Evolutionary conservation across 768 basidiomycete genomes (phyloP).

Genomic region (Strobilomyces dryophilus): DNA sequence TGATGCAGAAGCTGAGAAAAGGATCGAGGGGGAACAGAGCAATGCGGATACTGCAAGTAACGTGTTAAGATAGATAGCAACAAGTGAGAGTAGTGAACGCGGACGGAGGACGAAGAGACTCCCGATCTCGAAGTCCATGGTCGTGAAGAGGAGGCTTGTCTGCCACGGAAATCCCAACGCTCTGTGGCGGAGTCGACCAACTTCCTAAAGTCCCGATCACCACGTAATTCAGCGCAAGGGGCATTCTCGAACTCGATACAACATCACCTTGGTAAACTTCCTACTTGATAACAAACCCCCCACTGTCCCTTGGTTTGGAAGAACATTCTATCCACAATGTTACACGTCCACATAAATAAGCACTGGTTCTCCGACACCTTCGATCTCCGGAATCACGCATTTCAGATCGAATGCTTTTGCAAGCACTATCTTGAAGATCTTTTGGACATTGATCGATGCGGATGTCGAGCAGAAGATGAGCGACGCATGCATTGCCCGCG

Average conservation of each 20-base stretch:
- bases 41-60: conserved; percentile 24
- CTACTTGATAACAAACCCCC: conserved; percentile 4
- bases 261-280: conserved; percentile 28
- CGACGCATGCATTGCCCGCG: conserved; percentile 99
- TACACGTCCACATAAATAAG: conserved; percentile 82
- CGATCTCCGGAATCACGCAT: conserved; percentile 97
- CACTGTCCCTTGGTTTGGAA: conserved; percentile 15
- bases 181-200: conserved; percentile 9
- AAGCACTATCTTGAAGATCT: conserved; percentile 97
- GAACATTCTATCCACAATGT: conserved; percentile 27
- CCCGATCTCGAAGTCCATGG: conserved; percentile 17
- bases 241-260: conserved; percentile 18
- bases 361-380: conserved; percentile 93
- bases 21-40: conserved; percentile 16
- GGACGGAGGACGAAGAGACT: conserved; percentile 15
- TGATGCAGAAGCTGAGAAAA: conserved; percentile 24
- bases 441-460: conserved; percentile 99
- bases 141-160: conserved; percentile 7
- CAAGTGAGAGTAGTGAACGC: conserved; percentile 15
- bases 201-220: conserved; percentile 17
- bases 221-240: conserved; percentile 16
- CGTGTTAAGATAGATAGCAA: conserved; percentile 26
- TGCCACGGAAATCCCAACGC: conserved; percentile 15
- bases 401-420: conserved; percentile 98
- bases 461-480: conserved; percentile 99